phyloP scores from a whole-genome alignment of 2,329 filamentous ascomycete genomes.

The Sclerotinia subarctica region DNA sequence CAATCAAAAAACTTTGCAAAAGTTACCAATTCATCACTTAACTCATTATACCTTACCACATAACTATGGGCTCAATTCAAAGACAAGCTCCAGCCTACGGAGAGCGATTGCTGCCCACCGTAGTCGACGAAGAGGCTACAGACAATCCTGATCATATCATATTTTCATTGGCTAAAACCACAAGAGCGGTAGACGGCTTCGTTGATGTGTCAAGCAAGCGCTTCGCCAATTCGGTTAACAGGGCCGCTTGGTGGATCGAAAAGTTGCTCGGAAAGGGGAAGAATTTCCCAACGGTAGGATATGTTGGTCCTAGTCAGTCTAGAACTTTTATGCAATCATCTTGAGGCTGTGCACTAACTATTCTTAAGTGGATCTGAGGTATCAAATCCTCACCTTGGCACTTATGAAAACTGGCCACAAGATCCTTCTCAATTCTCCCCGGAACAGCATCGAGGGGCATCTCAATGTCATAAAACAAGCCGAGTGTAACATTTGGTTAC shows the following conservation, averaged over 20 bases:
- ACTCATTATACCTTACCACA: neutral
- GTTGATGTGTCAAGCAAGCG: slow-evolving; percentile 22
- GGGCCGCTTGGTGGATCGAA: slow-evolving; percentile 25
- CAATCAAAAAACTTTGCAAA: neutral
- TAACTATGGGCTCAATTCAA: slow-evolving; percentile 12
- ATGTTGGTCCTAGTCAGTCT: slow-evolving; percentile 18
- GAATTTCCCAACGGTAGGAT: slow-evolving; percentile 20
- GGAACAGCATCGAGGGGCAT: slow-evolving; percentile 17
- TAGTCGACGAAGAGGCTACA: slow-evolving; percentile 14
- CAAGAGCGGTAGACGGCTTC: slow-evolving; percentile 20
- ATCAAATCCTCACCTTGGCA: slow-evolving; percentile 16
- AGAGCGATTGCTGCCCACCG: slow-evolving; percentile 11
- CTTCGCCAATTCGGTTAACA: slow-evolving; percentile 28
- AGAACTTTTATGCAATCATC: neutral
- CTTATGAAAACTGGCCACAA: slow-evolving; percentile 15
- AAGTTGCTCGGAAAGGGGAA: slow-evolving; percentile 28
- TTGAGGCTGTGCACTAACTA: neutral
- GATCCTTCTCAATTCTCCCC: slow-evolving; percentile 13
- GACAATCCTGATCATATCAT: slow-evolving; percentile 7
- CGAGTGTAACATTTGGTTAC: slow-evolving; percentile 15
- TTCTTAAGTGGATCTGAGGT: slow-evolving; percentile 16
- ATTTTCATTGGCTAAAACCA: slow-evolving; percentile 15
- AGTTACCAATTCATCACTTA: neutral
- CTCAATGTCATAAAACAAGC: slow-evolving; percentile 17
- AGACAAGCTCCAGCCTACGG: slow-evolving; percentile 12